Evolutionary conservation across 2,329 filamentous ascomycete species (phyloP).

Genomic region (Fusarium newnesense): DNA sequence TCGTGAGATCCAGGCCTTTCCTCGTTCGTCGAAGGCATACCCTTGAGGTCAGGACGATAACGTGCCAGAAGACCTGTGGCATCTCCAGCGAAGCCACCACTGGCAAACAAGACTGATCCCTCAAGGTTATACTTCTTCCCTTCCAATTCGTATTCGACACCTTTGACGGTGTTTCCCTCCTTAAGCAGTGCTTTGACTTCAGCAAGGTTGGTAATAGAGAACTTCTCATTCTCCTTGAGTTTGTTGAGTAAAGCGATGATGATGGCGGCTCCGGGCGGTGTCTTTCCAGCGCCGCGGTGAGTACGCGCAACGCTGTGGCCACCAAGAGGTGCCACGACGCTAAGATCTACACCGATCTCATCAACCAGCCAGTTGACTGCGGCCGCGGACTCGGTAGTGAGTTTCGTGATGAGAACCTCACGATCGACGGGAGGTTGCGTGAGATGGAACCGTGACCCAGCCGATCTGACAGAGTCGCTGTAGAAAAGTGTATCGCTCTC

Average conservation of each 20-base stretch:
- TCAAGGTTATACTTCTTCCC: slow-evolving; percentile 52
- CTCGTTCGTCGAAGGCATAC: slow-evolving; percentile 72
- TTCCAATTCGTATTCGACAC: slow-evolving; percentile 60
- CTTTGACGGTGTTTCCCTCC: slow-evolving; percentile 52
- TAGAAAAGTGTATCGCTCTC: slow-evolving; percentile 57
- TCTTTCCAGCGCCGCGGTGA: slow-evolving; percentile 63
- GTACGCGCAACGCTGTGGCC: slow-evolving; percentile 63
- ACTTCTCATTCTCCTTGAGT: slow-evolving; percentile 59
- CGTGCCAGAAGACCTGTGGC: slow-evolving; percentile 63
- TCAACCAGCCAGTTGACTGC: slow-evolving; percentile 68
- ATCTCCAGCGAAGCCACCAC: slow-evolving; percentile 72
- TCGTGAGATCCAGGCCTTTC: slow-evolving; percentile 63
- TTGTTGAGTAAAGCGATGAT: slow-evolving; percentile 63
- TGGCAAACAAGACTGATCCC: slow-evolving; percentile 66
- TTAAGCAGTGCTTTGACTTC: slow-evolving; percentile 63
- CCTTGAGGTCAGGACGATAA: slow-evolving; percentile 68
- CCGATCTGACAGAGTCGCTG: slow-evolving; percentile 67
- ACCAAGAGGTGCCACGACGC: slow-evolving; percentile 67
- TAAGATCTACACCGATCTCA: slow-evolving; percentile 67
- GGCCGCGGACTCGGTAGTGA: slow-evolving; percentile 59
- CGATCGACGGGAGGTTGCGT: slow-evolving; percentile 45
- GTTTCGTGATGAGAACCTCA: slow-evolving; percentile 57
- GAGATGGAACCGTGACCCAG: slow-evolving; percentile 55
- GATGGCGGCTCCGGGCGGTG: slow-evolving; percentile 69
- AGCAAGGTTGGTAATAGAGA: slow-evolving; percentile 62